Evolutionary conservation across 2,329 filamentous ascomycete genomes (phyloP), one percentile per base, ranked within the genome.

Genomic region (Pseudogymnoascus sp.): DNA sequence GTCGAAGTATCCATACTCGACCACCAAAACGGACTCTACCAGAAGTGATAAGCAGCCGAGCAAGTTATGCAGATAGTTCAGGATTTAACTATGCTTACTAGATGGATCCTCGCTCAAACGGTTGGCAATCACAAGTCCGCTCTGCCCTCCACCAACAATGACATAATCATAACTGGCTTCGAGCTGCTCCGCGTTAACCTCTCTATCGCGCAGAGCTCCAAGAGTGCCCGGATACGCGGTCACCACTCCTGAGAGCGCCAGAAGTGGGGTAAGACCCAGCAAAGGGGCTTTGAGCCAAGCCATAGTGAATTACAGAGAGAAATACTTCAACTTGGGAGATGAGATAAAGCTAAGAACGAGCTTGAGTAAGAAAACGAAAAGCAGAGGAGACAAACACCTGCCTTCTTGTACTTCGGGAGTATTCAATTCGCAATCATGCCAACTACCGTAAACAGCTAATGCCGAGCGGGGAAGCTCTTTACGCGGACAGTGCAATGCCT

Each of bases 121-220:
- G 26, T 72, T 72, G 39, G 75, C 75, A 17, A 79, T 66, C 1
- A 75, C 73, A 7, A 80, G 70, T 36, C 78, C 78, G 44, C 74
- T 76, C 24, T 73, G 73, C 3, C 78, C 78, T 17, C 77, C 78
- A 11, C 78, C 78, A 33, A 78, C 69, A 39, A 80, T 67, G 8
- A 79, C 65, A 62, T 72, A 74, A 60, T 74, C 71, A 58, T 74
- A 74, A 24, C 26, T 54, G 9, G n/a, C 47, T 54, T 31, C 5
- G 33, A 54, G 47, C 47, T 54, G 47, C 33, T 33, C 29, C 9
- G 47, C 47, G 47, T 54, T 54, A n/a, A 33, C 47, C 47, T 54
- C 47, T 11, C 26, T 33, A 29, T 54, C 47, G 26, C 47, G 29
- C 17, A 54, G n/a, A 33, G 47, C 26, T 54, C 26, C 26, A 54